A percentile compares a stretch with the other conserved stretches of the same genome.
Conservation (phyloP, 2,329 filamentous ascomycete genomes). For the Hypoxylon sp. region DNA sequence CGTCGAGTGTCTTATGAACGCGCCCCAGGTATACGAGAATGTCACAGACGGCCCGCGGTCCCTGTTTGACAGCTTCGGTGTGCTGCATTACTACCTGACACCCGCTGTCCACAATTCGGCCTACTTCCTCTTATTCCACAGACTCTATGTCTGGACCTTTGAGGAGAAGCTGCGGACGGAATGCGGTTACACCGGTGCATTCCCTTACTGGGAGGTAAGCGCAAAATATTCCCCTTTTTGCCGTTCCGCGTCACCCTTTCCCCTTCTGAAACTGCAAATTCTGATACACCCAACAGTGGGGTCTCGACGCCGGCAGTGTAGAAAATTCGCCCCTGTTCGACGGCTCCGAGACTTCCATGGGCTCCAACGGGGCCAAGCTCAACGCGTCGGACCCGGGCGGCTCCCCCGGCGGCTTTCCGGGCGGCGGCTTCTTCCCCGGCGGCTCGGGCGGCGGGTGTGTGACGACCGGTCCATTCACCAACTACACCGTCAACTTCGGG, state of each 20-base stretch:
- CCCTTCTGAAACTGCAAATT: slow-evolving; percentile 47
- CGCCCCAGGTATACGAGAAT: slow-evolving; percentile 45
- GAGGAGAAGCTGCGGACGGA: slow-evolving; percentile 51
- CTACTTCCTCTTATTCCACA: slow-evolving; percentile 55
- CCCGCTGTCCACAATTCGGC: slow-evolving; percentile 50
- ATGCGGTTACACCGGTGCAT: slow-evolving; percentile 52
- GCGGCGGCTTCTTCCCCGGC: slow-evolving; percentile 51
- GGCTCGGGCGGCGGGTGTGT: slow-evolving; percentile 67
- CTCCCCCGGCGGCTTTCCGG: slow-evolving; percentile 54
- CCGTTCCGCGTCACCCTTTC: slow-evolving; percentile 42
- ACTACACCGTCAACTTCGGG: slow-evolving; percentile 56
- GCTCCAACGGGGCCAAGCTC: slow-evolving; percentile 57
- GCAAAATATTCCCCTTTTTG: background rate
- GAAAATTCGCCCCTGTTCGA: slow-evolving; percentile 59
- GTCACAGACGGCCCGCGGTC: slow-evolving; percentile 47
- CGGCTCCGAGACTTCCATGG: slow-evolving; percentile 58
- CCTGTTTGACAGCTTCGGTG: slow-evolving; percentile 49
- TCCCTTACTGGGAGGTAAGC: slow-evolving; percentile 46
- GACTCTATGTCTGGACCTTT: slow-evolving; percentile 53
- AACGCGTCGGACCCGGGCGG: slow-evolving; percentile 28
- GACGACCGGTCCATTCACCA: slow-evolving; percentile 58
- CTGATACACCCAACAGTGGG: slow-evolving; percentile 49
- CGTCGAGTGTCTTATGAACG: slow-evolving; percentile 47
- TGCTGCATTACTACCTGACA: slow-evolving; percentile 47
- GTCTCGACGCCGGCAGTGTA: slow-evolving; percentile 52